These are phyloP conservation scores for Candida labiduridarum DNA, from an alignment of 1,139 yeast genomes.

Conservation along the genomic window DNA sequence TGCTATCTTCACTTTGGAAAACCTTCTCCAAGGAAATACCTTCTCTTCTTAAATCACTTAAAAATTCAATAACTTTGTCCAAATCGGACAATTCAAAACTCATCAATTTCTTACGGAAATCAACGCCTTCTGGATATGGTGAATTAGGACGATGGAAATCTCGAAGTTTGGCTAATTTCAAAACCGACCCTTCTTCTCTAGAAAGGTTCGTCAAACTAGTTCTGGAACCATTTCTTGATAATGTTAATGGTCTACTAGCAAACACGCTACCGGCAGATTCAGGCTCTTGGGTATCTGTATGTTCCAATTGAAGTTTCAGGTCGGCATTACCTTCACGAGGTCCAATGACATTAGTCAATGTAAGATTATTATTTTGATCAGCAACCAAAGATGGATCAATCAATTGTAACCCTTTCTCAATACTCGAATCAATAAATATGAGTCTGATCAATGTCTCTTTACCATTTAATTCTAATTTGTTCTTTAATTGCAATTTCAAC, in stretches of 20 bases:
- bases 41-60: constrained; percentile 50
- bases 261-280: constrained; percentile 16
- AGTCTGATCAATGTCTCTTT: constrained; percentile 72
- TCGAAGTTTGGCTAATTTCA: constrained; percentile 35
- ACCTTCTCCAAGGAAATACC: constrained; percentile 57
- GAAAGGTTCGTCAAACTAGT: constrained; percentile 38
- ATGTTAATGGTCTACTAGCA: constrained; percentile 24
- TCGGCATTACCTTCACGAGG: constrained; percentile 8
- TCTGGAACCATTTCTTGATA: constrained; percentile 39
- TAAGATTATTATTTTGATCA: constrained; percentile 19
- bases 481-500: constrained; percentile 54
- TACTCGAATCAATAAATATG: constrained; percentile 67
- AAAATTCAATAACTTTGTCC: constrained; percentile 50
- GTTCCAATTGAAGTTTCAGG: constrained; percentile 1
- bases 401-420: constrained; percentile 64
- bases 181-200: constrained; percentile 45
- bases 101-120: constrained; percentile 51
- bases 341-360: constrained; percentile 12
- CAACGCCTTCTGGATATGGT: constrained; percentile 32
- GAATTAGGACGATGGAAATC: constrained; percentile 25
- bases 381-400: constrained; percentile 41
- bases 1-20: constrained; percentile 32
- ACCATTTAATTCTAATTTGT: constrained; percentile 62
- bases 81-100: constrained; percentile 52
- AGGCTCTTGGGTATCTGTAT: constrained; percentile 3